These are phyloP conservation scores for Pichia sp. DNA, from an alignment of 1,139 yeast species.

Conservation along the genomic window DNA sequence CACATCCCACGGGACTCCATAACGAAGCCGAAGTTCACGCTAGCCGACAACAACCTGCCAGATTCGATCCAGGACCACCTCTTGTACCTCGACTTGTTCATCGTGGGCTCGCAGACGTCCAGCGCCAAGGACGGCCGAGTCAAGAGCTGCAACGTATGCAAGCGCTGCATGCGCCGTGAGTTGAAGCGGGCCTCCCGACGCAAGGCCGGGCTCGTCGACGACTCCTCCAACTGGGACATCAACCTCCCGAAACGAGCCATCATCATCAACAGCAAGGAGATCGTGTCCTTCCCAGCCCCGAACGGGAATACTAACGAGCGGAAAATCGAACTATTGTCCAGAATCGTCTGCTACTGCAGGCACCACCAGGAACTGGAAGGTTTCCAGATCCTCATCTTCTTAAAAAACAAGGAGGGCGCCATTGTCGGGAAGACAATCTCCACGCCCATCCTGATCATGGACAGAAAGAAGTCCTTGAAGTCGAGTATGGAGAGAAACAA, in stretches of 20 bases:
- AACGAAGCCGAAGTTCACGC: slow-evolving; percentile 76
- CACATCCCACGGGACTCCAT: slow-evolving; percentile 84
- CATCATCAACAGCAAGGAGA: slow-evolving; percentile 86
- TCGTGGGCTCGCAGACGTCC: slow-evolving; percentile 41
- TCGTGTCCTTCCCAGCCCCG: slow-evolving; percentile 69
- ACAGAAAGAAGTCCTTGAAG: slow-evolving; percentile 63
- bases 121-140: slow-evolving; percentile 17
- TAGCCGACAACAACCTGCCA: slow-evolving; percentile 45
- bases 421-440: slow-evolving; percentile 72
- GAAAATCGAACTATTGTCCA: slow-evolving; percentile 68
- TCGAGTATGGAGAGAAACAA: background rate
- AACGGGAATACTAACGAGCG: slow-evolving; percentile 37
- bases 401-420: slow-evolving; percentile 55
- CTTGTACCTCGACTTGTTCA: slow-evolving; percentile 62
- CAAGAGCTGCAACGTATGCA: slow-evolving; percentile 63
- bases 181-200: slow-evolving; percentile 89
- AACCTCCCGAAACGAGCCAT: slow-evolving; percentile 73
- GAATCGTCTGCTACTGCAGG: slow-evolving; percentile 93
- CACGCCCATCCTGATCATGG: slow-evolving; percentile 82
- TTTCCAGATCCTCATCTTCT: slow-evolving; percentile 65
- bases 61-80: slow-evolving; percentile 48
- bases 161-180: slow-evolving; percentile 85
- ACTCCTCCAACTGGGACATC: slow-evolving; percentile 75
- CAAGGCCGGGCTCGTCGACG: slow-evolving; percentile 60
- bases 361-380: slow-evolving; percentile 87